Evolutionary conservation across 148 eudicot genomes (phyloP), one percentile per base, ranked within the genome.

Genomic region (Amaranthus palmeri): DNA sequence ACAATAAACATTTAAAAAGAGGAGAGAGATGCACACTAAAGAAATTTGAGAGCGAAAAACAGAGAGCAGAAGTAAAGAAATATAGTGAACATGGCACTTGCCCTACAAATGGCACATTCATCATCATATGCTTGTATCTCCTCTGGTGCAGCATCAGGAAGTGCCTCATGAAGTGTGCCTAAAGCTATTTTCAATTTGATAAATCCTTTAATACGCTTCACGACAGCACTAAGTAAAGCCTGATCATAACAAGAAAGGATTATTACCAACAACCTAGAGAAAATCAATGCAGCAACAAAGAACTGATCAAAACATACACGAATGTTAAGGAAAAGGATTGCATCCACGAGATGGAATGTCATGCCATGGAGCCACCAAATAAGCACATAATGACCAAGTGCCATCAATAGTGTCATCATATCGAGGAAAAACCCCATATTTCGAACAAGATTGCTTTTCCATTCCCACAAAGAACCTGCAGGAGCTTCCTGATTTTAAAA

Each of bases 291-390:
- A 69, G 11, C 48, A 14, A 51, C n/a, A 48, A 80, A 63, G 66
- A 54, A 51, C 43, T 61, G 61, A 36, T 41, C 41, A 61, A 65
- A 60, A 83, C 65, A 81, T 88, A 91, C 98, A 58, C 98, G 96
- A 71, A 91, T 95, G 70, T 91, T 91, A 53, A 95, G 86, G 82
- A 95, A 88, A 67, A 95, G 91, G 70, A 95, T 84, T 52, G 81
- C 97, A 85, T 95, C 98, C 36, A 91, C 85, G 59, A 95, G 88
- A 81, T 91, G 98, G 75, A 95, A 91, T 51, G 98, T 85, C 96
- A 95, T 91, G 84, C 98, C 98, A 82, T 95, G 98, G 75, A 95
- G 97, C 96, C 96, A 88, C 98, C 98, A 95, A 70, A 95, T 95
- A 79, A 83, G 84, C 76, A 88, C 83, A 75, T 95, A 95, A 79